A percentile compares a stretch with the other conserved stretches of the same genome.
Conservation (phyloP, 805 yeast species). For the Saccharomyces eubayanus region DNA sequence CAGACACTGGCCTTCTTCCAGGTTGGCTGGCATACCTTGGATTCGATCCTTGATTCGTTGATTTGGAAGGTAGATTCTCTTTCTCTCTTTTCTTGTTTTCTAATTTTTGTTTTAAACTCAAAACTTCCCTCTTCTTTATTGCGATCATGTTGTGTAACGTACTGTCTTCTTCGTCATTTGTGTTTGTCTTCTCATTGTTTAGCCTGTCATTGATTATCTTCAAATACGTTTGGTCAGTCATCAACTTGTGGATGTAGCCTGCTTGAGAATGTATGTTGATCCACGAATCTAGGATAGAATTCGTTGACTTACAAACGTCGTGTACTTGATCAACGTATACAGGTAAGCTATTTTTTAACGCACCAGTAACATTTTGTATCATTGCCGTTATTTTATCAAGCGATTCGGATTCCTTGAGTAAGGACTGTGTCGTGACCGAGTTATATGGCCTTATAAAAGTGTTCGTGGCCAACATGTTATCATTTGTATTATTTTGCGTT, state of each 20-base stretch:
- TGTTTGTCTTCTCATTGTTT: slow-evolving; percentile 19
- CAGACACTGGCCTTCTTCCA: background rate
- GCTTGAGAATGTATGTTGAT: slow-evolving; percentile 55
- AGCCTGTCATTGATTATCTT: slow-evolving; percentile 9
- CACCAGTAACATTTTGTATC: slow-evolving; percentile 19
- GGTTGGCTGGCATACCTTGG: background rate
- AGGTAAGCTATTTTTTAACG: slow-evolving; percentile 15
- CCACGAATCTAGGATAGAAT: slow-evolving; percentile 50
- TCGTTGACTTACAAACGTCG: slow-evolving; percentile 40
- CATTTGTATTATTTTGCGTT: slow-evolving; percentile 1
- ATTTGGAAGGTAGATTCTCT: background rate
- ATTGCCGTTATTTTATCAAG: slow-evolving; percentile 26
- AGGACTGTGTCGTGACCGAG: slow-evolving; percentile 23
- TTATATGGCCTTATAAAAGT: slow-evolving; percentile 2
- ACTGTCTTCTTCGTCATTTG: slow-evolving; percentile 21
- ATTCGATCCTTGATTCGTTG: background rate
- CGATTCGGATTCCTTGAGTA: slow-evolving; percentile 24
- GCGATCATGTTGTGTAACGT: slow-evolving; percentile 8
- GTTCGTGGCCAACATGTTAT: background rate
- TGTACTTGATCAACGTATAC: slow-evolving; percentile 29
- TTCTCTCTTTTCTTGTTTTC: slow-evolving; percentile 9
- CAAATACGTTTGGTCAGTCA: slow-evolving; percentile 37
- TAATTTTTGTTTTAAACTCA: slow-evolving; percentile 12
- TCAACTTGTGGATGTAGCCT: slow-evolving; percentile 42
- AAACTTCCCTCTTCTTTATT: slow-evolving; percentile 13